Evolutionary conservation across 768 basidiomycete genomes (phyloP).

Genomic region (Pholiota microspora): DNA sequence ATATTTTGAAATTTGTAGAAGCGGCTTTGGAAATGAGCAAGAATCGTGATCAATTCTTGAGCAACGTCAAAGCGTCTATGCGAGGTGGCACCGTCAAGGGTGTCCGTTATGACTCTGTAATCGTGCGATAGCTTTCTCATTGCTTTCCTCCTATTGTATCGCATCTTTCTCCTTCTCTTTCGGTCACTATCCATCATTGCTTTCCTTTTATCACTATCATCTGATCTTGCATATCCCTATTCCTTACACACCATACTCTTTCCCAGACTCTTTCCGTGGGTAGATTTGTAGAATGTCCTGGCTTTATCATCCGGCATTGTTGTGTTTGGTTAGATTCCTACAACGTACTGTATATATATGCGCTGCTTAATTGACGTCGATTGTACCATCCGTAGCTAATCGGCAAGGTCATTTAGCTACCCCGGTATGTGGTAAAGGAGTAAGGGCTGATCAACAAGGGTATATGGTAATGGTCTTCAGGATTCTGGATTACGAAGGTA

Average conservation of each 20-base stretch:
- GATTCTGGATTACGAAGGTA: constrained; percentile 68
- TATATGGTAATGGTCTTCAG: constrained; percentile 85
- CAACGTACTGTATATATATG: constrained; percentile 23
- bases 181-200: constrained; percentile 19
- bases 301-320: constrained; percentile 18
- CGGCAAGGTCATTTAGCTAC: constrained; percentile 51
- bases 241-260: constrained; percentile 27
- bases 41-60: constrained; percentile 79
- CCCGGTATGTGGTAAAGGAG: constrained; percentile 89
- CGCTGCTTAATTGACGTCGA: constrained; percentile 22
- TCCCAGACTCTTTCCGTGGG: constrained; percentile 23
- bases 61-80: constrained; percentile 89
- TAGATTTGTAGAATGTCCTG: constrained; percentile 35
- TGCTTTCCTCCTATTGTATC: constrained; percentile 10
- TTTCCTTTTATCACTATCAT: constrained; percentile 26
- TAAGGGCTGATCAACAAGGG: constrained; percentile 91
- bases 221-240: constrained; percentile 31
- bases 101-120: constrained; percentile 76
- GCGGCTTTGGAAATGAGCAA: constrained; percentile 93
- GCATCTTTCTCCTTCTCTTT: constrained; percentile 16
- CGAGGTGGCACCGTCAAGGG: constrained; percentile 77
- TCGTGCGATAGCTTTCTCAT: constrained; percentile 36
- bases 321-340: constrained; percentile 20
- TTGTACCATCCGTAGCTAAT: constrained; percentile 18
- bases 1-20: constrained; percentile 62